phyloP scores from a whole-genome alignment of 805 yeast species.

The Wickerhamomyces xylosicus region DNA sequence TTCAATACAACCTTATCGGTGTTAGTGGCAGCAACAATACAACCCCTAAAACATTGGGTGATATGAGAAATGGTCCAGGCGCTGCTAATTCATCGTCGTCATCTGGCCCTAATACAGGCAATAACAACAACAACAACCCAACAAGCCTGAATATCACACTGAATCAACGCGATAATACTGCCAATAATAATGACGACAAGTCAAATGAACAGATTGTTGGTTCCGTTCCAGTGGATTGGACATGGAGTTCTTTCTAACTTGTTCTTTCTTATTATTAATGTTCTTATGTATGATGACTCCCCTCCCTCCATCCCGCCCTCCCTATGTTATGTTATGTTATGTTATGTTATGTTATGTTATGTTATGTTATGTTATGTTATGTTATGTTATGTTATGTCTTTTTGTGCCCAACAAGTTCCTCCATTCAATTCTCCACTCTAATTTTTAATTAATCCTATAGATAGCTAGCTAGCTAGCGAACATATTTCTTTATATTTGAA shows the following conservation, averaged over 20 bases:
- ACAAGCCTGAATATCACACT: not conserved
- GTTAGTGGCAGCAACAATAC: not conserved
- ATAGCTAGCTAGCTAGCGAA: no score
- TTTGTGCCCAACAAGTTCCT: no score
- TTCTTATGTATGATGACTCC: no score
- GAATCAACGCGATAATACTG: slow-evolving; percentile 15
- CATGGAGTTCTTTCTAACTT: slow-evolving; percentile 61
- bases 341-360: no score
- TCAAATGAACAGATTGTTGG: slow-evolving; percentile 18
- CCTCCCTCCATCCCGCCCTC: no score
- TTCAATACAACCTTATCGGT: slow-evolving; percentile 14
- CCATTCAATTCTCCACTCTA: no score
- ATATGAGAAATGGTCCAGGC: slow-evolving; percentile 1
- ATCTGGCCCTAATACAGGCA: not conserved
- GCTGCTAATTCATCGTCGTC: no score
- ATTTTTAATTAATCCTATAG: no score
- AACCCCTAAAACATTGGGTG: not conserved
- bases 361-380: no score
- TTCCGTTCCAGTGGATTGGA: slow-evolving; percentile 66
- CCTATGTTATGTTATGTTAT: no score
- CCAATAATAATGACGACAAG: slow-evolving; percentile 12
- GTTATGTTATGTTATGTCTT: no score
- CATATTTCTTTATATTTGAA: no score
- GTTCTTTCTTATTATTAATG: not conserved
- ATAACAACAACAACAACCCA: not conserved